A percentile compares a stretch with the other conserved stretches of the same genome.
These are phyloP conservation scores for Aphanomyces euteiches DNA, from an alignment of 352 stramenopile species.

Conservation along the genomic window DNA sequence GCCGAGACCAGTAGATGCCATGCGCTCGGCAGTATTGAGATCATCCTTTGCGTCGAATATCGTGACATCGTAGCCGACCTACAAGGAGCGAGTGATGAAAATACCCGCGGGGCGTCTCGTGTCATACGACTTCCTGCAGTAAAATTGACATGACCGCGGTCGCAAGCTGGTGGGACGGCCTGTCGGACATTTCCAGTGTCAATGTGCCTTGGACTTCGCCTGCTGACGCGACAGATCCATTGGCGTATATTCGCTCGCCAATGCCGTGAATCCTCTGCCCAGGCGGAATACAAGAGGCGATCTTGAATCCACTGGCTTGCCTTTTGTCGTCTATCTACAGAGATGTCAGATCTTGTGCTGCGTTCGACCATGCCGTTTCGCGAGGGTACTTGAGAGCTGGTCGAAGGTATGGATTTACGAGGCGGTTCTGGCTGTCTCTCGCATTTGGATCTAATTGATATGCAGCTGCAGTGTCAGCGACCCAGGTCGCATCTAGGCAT, in stretches of 20 bases:
- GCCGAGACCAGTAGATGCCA: conserved; percentile 37
- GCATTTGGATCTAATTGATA: neutral
- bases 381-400: conserved; percentile 6
- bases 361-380: neutral
- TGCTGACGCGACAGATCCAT: conserved; percentile 28
- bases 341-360: neutral
- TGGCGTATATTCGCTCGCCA: conserved; percentile 22
- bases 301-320: neutral
- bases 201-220: conserved; percentile 37
- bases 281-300: neutral
- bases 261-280: conserved; percentile 12
- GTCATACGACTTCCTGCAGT: conserved; percentile 22
- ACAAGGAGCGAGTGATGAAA: neutral
- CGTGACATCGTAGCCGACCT: conserved; percentile 22
- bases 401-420: neutral
- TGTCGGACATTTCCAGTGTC: conserved; percentile 46
- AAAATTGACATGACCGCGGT: conserved; percentile 49
- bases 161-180: conserved; percentile 41
- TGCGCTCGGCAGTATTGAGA: conserved; percentile 34
- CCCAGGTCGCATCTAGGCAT: conserved; percentile 18
- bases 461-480: neutral
- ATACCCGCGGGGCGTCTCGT: neutral
- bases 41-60: neutral
- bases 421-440: conserved; percentile 2
- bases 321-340: conserved; percentile 19